These are phyloP conservation scores for Trichopus zeylanicus DNA, from an alignment of 116 monocot genomes.

Conservation along the genomic window DNA sequence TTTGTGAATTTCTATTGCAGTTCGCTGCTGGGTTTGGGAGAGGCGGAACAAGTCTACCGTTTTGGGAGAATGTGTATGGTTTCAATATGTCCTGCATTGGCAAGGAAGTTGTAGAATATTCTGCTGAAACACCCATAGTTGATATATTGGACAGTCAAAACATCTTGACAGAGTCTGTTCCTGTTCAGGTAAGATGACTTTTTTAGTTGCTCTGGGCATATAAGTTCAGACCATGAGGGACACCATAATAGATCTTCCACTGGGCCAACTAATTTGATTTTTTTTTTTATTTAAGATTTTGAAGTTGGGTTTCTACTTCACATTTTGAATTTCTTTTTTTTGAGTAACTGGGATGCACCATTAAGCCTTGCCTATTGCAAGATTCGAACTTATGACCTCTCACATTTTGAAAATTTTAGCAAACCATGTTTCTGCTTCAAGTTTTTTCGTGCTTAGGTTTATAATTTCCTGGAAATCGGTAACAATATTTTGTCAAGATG, in stretches of 20 bases:
- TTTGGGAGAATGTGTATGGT: conserved; percentile 97
- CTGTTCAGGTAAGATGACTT: conserved; percentile 45
- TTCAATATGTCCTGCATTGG: conserved; percentile 93
- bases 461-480: too few species aligned
- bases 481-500: too few species aligned
- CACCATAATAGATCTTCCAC: background rate
- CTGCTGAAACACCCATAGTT: conserved; percentile 63
- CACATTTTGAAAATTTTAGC: too few species aligned
- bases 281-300: too few species aligned
- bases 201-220: background rate
- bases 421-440: too few species aligned
- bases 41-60: conserved; percentile 79
- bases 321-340: too few species aligned
- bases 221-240: background rate
- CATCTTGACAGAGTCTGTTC: conserved; percentile 67
- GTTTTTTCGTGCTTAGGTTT: too few species aligned
- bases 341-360: too few species aligned
- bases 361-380: too few species aligned
- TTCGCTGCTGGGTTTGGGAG: conserved; percentile 88
- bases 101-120: conserved; percentile 73
- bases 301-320: too few species aligned
- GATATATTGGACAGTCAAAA: conserved; percentile 61
- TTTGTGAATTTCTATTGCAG: conserved; percentile 20
- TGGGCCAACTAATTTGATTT: too few species aligned
- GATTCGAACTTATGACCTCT: too few species aligned